phyloP scores from a whole-genome alignment of 1,284 basidiomycete genomes.

The Ustilago xerochloae region DNA sequence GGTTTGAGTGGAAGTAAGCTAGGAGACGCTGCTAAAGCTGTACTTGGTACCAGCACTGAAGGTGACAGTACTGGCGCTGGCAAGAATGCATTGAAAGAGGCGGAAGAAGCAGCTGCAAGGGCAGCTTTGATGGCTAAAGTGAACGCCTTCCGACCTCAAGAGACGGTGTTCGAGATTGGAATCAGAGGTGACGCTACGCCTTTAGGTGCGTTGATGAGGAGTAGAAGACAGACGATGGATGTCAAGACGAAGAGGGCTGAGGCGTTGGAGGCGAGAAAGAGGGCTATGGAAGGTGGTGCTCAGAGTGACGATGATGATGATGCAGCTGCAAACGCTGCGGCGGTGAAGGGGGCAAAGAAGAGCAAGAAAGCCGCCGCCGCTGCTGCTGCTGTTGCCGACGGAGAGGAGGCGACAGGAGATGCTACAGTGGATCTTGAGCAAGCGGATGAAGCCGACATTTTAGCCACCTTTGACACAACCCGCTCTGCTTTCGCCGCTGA shows the following conservation, averaged over 20 bases:
- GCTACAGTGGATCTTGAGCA: slow-evolving; percentile 72
- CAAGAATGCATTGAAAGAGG: slow-evolving; percentile 27
- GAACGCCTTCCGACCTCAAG: slow-evolving; percentile 83
- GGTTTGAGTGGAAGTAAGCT: slow-evolving; percentile 38
- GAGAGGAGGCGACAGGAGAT: slow-evolving; percentile 47
- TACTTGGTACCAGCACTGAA: slow-evolving; percentile 6
- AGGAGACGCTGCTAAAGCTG: slow-evolving; percentile 10
- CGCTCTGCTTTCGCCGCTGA: background rate
- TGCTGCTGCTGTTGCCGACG: slow-evolving; percentile 39
- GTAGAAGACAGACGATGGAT: slow-evolving; percentile 80
- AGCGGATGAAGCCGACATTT: slow-evolving; percentile 71
- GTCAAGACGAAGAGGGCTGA: slow-evolving; percentile 71
- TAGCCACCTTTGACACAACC: slow-evolving; percentile 45
- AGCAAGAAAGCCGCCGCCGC: slow-evolving; percentile 29
- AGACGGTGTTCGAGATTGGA: slow-evolving; percentile 93
- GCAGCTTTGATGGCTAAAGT: slow-evolving; percentile 80
- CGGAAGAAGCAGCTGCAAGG: slow-evolving; percentile 73
- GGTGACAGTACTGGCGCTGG: background rate
- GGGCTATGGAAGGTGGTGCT: slow-evolving; percentile 56
- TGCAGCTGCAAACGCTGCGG: background rate
- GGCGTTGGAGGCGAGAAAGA: slow-evolving; percentile 48
- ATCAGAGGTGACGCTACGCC: slow-evolving; percentile 74
- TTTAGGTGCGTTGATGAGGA: slow-evolving; percentile 79
- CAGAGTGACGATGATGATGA: slow-evolving; percentile 14
- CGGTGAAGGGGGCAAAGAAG: slow-evolving; percentile 20